Conservation (phyloP, 2,329 filamentous ascomycete genomes). For the Penicillium thymicola region DNA sequence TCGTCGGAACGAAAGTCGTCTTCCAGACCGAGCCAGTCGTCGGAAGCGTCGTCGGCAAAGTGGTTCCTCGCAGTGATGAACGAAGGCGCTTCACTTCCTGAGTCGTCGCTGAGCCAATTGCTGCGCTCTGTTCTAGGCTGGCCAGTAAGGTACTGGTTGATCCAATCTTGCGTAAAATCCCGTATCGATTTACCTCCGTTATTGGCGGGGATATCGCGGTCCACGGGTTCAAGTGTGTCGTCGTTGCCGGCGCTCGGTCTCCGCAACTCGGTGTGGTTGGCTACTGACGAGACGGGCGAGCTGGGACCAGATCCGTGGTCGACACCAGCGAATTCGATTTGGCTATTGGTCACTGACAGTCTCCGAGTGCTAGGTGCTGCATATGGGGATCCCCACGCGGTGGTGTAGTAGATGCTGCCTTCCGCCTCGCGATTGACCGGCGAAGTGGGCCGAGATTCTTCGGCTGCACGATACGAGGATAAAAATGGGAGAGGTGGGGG, state of each 20-base stretch:
- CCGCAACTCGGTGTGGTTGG: conserved; percentile 27
- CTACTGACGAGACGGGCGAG: conserved; percentile 35
- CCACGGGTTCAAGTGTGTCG: conserved; percentile 26
- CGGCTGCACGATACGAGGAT: conserved; percentile 30
- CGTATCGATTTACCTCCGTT: conserved; percentile 38
- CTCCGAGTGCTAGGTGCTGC: conserved; percentile 56
- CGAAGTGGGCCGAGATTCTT: conserved; percentile 40
- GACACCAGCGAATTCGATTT: conserved; percentile 50
- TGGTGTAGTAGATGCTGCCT: conserved; percentile 61
- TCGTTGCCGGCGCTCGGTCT: conserved; percentile 29
- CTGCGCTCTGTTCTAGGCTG: conserved; percentile 66
- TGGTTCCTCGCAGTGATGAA: conserved; percentile 43
- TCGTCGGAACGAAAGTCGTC: conserved; percentile 39
- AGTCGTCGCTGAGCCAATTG: conserved; percentile 81
- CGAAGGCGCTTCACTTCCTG: conserved; percentile 71
- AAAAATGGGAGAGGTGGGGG: conserved; percentile 33
- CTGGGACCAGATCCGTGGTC: conserved; percentile 32
- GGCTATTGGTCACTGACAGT: conserved; percentile 39
- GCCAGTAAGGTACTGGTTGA: conserved; percentile 75
- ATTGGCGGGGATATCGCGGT: conserved; percentile 21
- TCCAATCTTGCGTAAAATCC: conserved; percentile 79
- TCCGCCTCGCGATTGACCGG: conserved; percentile 44
- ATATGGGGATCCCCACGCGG: conserved; percentile 92
- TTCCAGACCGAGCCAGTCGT: conserved; percentile 45
- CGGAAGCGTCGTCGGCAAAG: conserved; percentile 41